phyloP scores from a whole-genome alignment of 108 stramenopile species.

The Cyclotella baltica region DNA sequence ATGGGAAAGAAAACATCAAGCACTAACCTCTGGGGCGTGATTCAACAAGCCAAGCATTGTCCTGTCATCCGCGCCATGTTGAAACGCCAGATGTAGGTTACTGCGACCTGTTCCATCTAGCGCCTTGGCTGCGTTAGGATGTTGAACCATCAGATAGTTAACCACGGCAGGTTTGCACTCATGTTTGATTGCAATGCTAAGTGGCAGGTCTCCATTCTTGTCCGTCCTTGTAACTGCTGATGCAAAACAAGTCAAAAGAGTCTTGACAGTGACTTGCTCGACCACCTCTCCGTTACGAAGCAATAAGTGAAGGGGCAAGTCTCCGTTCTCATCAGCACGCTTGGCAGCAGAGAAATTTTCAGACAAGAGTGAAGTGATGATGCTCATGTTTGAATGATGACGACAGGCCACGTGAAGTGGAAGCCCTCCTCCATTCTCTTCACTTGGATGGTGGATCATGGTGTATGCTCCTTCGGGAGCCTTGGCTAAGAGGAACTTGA shows the following conservation, averaged over 20 bases:
- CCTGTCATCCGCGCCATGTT: constrained; percentile 83
- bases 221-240: constrained; percentile 52
- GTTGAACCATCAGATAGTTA: constrained; percentile 38
- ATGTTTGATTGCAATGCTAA: constrained; percentile 52
- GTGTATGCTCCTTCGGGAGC: constrained; percentile 51
- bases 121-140: constrained; percentile 56
- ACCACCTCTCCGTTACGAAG: constrained; percentile 49
- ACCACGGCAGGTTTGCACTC: constrained; percentile 52
- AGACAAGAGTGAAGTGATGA: constrained; percentile 46
- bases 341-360: constrained; percentile 49
- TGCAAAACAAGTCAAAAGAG: constrained; percentile 46
- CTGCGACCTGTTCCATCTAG: constrained; percentile 69
- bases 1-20: neutral
- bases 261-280: constrained; percentile 37
- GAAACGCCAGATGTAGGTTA: constrained; percentile 79
- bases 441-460: constrained; percentile 49
- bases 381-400: constrained; percentile 30
- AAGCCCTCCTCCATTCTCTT: constrained; percentile 47
- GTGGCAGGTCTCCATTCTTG: constrained; percentile 53
- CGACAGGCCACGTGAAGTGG: constrained; percentile 54
- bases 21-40: constrained; percentile 80
- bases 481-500: constrained; percentile 37
- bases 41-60: constrained; percentile 87
- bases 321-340: constrained; percentile 50
- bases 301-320: constrained; percentile 52